Evolutionary conservation across 2,329 filamentous ascomycete genomes (phyloP), one percentile per base, ranked within the genome.

Genomic region (Plectosphaerella sp.): DNA sequence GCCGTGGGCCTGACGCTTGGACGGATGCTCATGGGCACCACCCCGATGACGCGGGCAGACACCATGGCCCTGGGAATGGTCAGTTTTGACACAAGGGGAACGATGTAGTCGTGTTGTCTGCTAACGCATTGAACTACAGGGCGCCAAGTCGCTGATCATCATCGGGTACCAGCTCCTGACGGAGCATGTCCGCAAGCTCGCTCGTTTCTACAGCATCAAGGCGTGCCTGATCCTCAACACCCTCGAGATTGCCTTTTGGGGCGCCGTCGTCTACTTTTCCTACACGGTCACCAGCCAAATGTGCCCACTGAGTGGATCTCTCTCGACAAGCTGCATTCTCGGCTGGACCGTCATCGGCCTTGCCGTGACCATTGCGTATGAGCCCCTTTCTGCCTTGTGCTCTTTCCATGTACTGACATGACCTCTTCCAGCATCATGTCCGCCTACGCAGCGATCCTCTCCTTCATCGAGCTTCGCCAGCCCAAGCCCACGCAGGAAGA

Each of bases 241-340:
- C 41, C 54, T 75, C 11, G 72, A 76, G 55, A 58, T 70, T 5
- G 59, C 72, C 5, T 74, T 74, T 54, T 75, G 73, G 71, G 53
- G 51, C 45, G 54, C 51, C 10, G 54, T 52, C 2, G 47, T 56
- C 5, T 48, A 48, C 20, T 12, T 48, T 8, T 20, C 37, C 9
- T 20, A 41, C 12, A 18, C 15, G 15, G 16, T 18, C 11, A 48
- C 47, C 12, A 25, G 15, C 12, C n/a, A 8, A 4, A 41, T 25
- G 35, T 48, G 47, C 35, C 41, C 41, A 4, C 41, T 43, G n/a
- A 22, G 39, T 9, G 33, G 33, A 4, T 15, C 20, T 3, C 9
- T 41, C 7, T 20, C 16, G 5, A 48, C 47, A 3, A 41, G 35
- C 36, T 48, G 47, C 14, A 22, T 48, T 8, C 22, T 48, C 3